These are phyloP conservation scores for Notholithocarpus densiflorus DNA, from an alignment of 306 rosid genomes.

Conservation along the genomic window DNA sequence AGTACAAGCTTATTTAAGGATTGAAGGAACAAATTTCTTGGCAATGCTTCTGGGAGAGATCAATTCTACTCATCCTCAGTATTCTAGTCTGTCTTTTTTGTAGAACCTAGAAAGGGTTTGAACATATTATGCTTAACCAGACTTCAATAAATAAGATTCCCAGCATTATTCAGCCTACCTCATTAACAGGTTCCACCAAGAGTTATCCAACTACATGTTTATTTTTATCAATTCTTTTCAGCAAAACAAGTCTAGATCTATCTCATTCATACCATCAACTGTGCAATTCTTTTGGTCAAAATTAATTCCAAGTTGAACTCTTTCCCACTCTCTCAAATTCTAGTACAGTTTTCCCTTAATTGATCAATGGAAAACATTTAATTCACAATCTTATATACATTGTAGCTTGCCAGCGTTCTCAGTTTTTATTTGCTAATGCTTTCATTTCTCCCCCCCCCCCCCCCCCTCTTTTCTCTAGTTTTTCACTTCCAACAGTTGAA, in stretches of 20 bases:
- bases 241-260: neutral
- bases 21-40: neutral
- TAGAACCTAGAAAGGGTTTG: neutral
- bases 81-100: neutral
- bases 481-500: neutral
- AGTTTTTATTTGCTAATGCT: neutral
- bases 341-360: neutral
- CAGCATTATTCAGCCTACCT: neutral
- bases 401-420: neutral
- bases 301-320: neutral
- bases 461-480: neutral
- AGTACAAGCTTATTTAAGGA: neutral
- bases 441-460: neutral
- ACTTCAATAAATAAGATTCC: neutral
- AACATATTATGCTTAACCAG: neutral
- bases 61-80: neutral
- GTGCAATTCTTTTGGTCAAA: neutral
- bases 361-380: neutral
- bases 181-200: neutral
- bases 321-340: neutral
- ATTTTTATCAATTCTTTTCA: neutral
- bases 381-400: neutral
- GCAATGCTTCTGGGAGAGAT: neutral
- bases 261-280: neutral
- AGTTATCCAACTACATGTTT: neutral